Evolutionary conservation across 2,329 filamentous ascomycete genomes (phyloP).

Genomic region (Didymella segeticola): DNA sequence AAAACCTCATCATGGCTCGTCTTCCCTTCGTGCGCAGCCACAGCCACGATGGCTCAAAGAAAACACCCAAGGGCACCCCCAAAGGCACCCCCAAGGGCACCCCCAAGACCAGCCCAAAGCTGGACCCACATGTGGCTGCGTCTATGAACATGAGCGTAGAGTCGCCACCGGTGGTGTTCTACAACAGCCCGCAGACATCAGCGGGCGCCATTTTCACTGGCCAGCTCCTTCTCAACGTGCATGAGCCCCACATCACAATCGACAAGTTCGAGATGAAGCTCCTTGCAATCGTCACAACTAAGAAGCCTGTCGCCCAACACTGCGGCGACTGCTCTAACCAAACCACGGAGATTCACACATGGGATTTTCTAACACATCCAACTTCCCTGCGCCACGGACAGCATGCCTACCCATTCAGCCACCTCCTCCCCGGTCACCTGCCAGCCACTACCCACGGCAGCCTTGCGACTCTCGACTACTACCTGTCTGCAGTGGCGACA

Average conservation of each 20-base stretch:
- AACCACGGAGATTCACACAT: conserved; percentile 76
- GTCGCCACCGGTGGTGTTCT: conserved; percentile 85
- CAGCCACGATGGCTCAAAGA: conserved; percentile 24
- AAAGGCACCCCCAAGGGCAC: conserved; percentile 43
- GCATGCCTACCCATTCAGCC: conserved; percentile 88
- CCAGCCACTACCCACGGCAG: conserved; percentile 80
- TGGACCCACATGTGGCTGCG: conserved; percentile 53
- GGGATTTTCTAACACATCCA: conserved; percentile 69
- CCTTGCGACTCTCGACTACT: conserved; percentile 78
- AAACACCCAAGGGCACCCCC: conserved; percentile 9
- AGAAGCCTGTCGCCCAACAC: conserved; percentile 79
- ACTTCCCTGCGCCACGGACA: conserved; percentile 56
- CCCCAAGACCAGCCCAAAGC: conserved; percentile 42
- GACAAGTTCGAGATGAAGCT: conserved; percentile 77
- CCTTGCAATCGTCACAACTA: conserved; percentile 73
- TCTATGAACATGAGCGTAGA: conserved; percentile 73
- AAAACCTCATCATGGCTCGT: conserved; percentile 47
- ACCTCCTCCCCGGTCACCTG: conserved; percentile 83
- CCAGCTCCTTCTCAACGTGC: conserved; percentile 76
- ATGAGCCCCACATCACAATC: conserved; percentile 68
- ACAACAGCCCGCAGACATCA: conserved; percentile 75
- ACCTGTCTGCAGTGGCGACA: conserved; percentile 62
- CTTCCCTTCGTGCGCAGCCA: conserved; percentile 48
- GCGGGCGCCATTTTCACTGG: conserved; percentile 86
- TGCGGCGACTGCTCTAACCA: conserved; percentile 79